These are phyloP conservation scores for Emydomyces testavorans DNA, from an alignment of 2,329 filamentous ascomycete genomes.

Conservation along the genomic window DNA sequence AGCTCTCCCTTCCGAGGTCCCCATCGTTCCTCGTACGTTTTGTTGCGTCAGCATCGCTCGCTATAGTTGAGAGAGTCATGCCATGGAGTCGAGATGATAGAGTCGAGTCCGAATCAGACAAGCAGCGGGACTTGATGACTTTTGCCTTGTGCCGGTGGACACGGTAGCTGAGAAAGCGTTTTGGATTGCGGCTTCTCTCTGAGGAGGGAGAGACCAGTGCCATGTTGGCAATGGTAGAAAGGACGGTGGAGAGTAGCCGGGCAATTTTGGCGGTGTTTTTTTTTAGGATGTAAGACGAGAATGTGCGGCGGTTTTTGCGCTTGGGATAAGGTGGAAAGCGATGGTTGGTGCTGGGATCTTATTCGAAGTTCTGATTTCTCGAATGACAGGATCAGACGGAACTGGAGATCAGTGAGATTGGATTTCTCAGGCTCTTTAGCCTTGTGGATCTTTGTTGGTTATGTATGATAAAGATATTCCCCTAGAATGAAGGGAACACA, in stretches of 20 bases:
- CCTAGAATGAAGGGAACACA: too few relatives aligned
- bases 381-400: neutral
- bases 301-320: too few relatives aligned
- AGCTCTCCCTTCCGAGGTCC: neutral
- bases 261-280: slow-evolving; percentile 5
- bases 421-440: too few relatives aligned
- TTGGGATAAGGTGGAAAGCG: too few relatives aligned
- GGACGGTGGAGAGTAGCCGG: neutral
- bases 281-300: neutral
- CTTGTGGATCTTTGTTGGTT: too few relatives aligned
- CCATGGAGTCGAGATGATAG: too few relatives aligned
- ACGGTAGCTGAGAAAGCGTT: neutral
- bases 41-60: neutral
- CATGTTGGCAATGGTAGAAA: slow-evolving; percentile 5
- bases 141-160: neutral
- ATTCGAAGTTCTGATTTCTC: neutral
- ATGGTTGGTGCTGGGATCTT: neutral
- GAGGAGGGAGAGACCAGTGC: neutral
- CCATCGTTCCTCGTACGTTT: neutral
- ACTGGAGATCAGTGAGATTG: too few relatives aligned
- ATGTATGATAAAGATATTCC: too few relatives aligned
- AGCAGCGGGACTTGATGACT: neutral
- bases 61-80: too few relatives aligned
- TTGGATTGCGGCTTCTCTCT: neutral
- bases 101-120: neutral